Percentiles rank a stretch among this genome's conserved stretches.
phyloP scores from a whole-genome alignment of 106 monocot species.

The Amphibolis antarctica region DNA sequence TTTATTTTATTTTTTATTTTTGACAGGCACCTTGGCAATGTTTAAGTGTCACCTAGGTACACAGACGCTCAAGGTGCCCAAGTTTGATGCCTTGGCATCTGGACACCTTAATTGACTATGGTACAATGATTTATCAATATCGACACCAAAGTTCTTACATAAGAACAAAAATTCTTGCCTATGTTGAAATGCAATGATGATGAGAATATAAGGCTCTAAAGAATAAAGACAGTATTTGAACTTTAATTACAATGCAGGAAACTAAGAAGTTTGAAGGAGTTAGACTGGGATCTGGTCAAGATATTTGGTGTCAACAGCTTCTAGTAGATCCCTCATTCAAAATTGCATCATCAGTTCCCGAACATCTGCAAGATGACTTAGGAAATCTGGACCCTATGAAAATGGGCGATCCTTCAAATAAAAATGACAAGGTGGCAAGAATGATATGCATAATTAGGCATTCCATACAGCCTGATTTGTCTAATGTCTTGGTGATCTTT shows the following conservation, averaged over 20 bases:
- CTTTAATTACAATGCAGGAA: constrained; percentile 31
- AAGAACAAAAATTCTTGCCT: too few species aligned
- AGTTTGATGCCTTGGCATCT: too few species aligned
- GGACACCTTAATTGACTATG: too few species aligned
- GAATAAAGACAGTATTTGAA: not conserved
- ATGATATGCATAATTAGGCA: constrained; percentile 48
- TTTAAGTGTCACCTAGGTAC: too few species aligned
- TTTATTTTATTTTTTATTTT: too few species aligned
- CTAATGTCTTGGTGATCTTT: constrained; percentile 60
- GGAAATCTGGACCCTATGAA: constrained; percentile 2
- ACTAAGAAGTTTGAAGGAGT: constrained; percentile 40
- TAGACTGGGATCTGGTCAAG: constrained; percentile 69
- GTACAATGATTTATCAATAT: too few species aligned
- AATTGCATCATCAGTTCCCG: constrained; percentile 18
- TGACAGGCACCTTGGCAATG: too few species aligned
- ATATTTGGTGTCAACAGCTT: constrained; percentile 49
- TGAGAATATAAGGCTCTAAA: not conserved
- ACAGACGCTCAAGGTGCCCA: too few species aligned
- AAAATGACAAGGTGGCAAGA: constrained; percentile 35
- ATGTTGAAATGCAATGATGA: not conserved
- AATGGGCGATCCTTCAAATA: constrained; percentile 9
- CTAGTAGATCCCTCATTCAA: constrained; percentile 49
- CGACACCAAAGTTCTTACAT: too few species aligned
- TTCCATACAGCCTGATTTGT: constrained; percentile 38
- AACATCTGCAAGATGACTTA: not conserved